Percentiles rank a stretch among this genome's conserved stretches.
These are phyloP conservation scores for Pseudodiploospora longispora DNA, from an alignment of 2,329 filamentous ascomycete genomes.

Conservation along the genomic window DNA sequence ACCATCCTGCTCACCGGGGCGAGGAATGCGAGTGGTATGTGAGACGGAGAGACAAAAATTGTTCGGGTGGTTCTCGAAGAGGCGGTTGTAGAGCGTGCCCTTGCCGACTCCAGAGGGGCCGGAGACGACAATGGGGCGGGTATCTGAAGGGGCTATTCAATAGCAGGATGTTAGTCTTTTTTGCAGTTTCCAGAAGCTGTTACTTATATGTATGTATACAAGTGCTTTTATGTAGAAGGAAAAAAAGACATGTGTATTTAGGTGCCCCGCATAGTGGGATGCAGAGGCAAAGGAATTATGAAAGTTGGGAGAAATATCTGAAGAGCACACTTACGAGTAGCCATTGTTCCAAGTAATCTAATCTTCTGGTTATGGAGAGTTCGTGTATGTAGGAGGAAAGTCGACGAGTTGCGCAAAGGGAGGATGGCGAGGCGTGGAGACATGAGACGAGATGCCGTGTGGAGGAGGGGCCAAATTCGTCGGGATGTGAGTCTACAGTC, in stretches of 20 bases:
- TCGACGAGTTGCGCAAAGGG: too few species aligned
- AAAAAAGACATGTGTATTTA: too few species aligned
- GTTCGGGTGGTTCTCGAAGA: constrained; percentile 51
- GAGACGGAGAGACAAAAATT: constrained; percentile 50
- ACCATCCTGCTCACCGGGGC: constrained; percentile 66
- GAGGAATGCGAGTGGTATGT: constrained; percentile 74
- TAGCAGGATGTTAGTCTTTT: not conserved
- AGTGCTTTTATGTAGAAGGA: too few species aligned
- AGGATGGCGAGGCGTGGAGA: constrained; percentile 2
- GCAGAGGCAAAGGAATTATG: too few species aligned
- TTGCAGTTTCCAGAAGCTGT: too few species aligned
- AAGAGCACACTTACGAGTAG: constrained; percentile 11
- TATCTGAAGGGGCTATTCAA: constrained; percentile 31
- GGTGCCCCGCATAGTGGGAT: too few species aligned
- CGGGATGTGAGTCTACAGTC: too few species aligned
- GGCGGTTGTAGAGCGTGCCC: constrained; percentile 66
- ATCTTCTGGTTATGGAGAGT: not conserved
- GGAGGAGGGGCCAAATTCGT: constrained; percentile 2
- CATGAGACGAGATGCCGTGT: constrained; percentile 7
- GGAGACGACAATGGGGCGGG: constrained; percentile 64
- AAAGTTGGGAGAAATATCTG: too few species aligned
- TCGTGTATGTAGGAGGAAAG: not conserved
- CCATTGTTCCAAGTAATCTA: constrained; percentile 12
- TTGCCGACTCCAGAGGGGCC: constrained; percentile 74
- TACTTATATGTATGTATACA: too few species aligned